Evolutionary conservation across 176 grass and related monocot species (phyloP).

Genomic region (Microstegium vimineum): DNA sequence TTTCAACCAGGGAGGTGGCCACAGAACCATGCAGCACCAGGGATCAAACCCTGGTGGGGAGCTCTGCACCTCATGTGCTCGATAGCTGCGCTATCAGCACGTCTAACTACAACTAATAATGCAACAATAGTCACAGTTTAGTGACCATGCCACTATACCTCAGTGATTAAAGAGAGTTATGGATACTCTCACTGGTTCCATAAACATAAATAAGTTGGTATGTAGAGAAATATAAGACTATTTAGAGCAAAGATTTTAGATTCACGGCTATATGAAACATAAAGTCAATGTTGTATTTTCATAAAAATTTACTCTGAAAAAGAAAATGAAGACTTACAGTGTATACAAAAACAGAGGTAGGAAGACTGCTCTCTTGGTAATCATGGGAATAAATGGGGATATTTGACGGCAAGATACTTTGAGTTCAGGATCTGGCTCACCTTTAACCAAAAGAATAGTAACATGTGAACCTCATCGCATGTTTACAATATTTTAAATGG

Average conservation of each 20-base stretch:
- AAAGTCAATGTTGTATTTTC: background rate
- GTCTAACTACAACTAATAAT: background rate
- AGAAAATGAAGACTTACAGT: slow-evolving; percentile 60
- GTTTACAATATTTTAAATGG: background rate
- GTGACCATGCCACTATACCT: background rate
- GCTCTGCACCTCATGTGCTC: background rate
- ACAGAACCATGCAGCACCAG: background rate
- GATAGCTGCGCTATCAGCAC: background rate
- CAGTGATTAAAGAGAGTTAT: background rate
- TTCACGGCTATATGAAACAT: background rate
- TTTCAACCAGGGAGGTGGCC: background rate
- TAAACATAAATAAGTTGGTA: background rate
- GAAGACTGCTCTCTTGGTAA: slow-evolving; percentile 94
- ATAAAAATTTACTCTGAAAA: slow-evolving; percentile 14
- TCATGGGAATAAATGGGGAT: slow-evolving; percentile 97
- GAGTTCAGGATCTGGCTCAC: slow-evolving; percentile 93
- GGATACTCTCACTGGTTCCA: background rate
- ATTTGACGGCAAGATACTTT: slow-evolving; percentile 98
- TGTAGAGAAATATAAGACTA: background rate
- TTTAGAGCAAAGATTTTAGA: background rate
- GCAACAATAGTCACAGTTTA: background rate
- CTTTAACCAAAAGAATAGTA: slow-evolving; percentile 45
- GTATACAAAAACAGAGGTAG: slow-evolving; percentile 90
- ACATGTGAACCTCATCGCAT: slow-evolving; percentile 23
- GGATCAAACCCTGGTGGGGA: background rate